Percentiles rank a stretch among this genome's conserved stretches.
phyloP scores from a whole-genome alignment of 2,329 filamentous ascomycete genomes.

The Epichloe brachyelytri region DNA sequence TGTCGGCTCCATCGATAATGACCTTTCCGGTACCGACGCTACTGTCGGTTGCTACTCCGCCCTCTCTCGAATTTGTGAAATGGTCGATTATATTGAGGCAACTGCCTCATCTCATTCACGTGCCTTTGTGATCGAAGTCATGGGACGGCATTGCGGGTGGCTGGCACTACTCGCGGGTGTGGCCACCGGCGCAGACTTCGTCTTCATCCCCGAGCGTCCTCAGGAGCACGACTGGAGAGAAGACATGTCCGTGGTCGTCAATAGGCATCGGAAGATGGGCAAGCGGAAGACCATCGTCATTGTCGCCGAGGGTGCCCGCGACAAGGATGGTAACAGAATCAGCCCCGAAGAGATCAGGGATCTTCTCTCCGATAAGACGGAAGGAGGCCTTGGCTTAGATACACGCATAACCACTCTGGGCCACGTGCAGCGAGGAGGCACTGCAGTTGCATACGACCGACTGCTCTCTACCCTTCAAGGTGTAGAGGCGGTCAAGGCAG shows the following conservation, averaged over 20 bases:
- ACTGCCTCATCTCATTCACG: constrained; percentile 89
- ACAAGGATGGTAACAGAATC: constrained; percentile 74
- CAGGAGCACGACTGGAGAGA: constrained; percentile 77
- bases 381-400: constrained; percentile 61
- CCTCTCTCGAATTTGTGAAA: constrained; percentile 82
- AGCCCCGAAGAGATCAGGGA: constrained; percentile 70
- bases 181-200: constrained; percentile 86
- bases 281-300: constrained; percentile 98
- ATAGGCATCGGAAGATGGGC: constrained; percentile 71
- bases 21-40: constrained; percentile 91
- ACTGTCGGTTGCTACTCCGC: constrained; percentile 97
- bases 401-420: constrained; percentile 91
- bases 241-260: constrained; percentile 71
- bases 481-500: constrained; percentile 84
- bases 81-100: constrained; percentile 93
- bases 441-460: constrained; percentile 85
- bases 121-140: constrained; percentile 95
- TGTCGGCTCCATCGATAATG: constrained; percentile 96
- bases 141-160: constrained; percentile 98
- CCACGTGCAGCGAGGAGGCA: constrained; percentile 92
- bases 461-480: constrained; percentile 89
- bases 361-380: constrained; percentile 62
- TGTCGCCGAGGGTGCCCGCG: constrained; percentile 87
- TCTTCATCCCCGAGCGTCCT: constrained; percentile 94
- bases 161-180: constrained; percentile 92